phyloP scores from a whole-genome alignment of 1,284 basidiomycete genomes.

The Leccinum griseonigrum region DNA sequence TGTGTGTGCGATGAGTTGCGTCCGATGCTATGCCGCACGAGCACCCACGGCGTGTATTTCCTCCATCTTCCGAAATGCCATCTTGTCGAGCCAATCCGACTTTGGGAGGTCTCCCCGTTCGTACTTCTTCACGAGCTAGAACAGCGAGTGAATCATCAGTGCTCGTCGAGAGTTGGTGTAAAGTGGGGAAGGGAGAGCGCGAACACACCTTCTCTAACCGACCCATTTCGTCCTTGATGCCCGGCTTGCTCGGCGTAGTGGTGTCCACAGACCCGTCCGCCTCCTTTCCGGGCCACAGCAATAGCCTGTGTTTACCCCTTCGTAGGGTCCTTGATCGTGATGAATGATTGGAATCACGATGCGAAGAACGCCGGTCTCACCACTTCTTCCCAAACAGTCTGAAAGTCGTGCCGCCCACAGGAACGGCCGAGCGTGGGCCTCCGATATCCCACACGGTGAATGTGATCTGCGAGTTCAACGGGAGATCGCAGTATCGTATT shows the following conservation, averaged over 20 bases:
- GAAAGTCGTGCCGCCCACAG: conserved; percentile 90
- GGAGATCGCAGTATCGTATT: conserved; percentile 88
- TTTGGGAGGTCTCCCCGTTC: conserved; percentile 93
- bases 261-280: conserved; percentile 85
- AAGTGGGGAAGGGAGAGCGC: background rate
- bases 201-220: conserved; percentile 83
- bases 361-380: conserved; percentile 39
- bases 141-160: background rate
- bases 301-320: conserved; percentile 87
- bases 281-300: conserved; percentile 79
- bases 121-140: conserved; percentile 91
- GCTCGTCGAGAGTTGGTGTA: background rate
- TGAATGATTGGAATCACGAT: conserved; percentile 4
- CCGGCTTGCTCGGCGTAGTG: conserved; percentile 84
- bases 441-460: conserved; percentile 96
- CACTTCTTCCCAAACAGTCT: conserved; percentile 89
- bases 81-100: conserved; percentile 93
- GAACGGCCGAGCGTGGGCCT: conserved; percentile 68
- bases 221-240: conserved; percentile 87
- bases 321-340: conserved; percentile 72
- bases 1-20: conserved; percentile 29
- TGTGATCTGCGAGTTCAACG: conserved; percentile 83
- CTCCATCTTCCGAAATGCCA: conserved; percentile 92
- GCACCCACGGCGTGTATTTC: conserved; percentile 80
- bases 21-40: background rate